A percentile compares a stretch with the other conserved stretches of the same genome.
phyloP scores from a whole-genome alignment of 192 early-diverging fungal species.

The Umbelopsis isabellina region DNA sequence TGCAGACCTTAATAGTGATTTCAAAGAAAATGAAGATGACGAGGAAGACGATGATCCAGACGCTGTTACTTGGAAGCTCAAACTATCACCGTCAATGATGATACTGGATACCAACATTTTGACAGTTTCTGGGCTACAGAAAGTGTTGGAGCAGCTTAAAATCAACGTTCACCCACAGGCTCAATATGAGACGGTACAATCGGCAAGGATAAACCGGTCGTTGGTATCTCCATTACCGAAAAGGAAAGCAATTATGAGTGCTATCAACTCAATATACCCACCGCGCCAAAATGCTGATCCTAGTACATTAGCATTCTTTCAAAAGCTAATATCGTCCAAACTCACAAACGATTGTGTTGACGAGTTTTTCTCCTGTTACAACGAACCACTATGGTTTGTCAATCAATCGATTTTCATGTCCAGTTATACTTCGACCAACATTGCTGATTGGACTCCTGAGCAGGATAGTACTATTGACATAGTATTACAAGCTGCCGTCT shows the following conservation, averaged over 20 bases:
- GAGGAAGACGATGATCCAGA: constrained; percentile 1
- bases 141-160: constrained; percentile 39
- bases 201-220: background rate
- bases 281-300: background rate
- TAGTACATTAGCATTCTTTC: background rate
- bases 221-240: background rate
- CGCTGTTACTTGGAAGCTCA: constrained; percentile 43
- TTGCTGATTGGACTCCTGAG: constrained; percentile 12
- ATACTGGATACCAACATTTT: constrained; percentile 42
- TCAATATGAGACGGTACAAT: constrained; percentile 6
- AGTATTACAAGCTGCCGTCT: constrained; percentile 29
- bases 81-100: constrained; percentile 35
- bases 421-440: constrained; percentile 25
- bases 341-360: constrained; percentile 37
- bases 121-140: constrained; percentile 34
- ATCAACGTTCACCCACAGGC: constrained; percentile 27
- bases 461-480: constrained; percentile 18
- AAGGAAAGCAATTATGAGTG: background rate
- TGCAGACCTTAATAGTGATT: background rate
- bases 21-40: constrained; percentile 14
- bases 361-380: constrained; percentile 28
- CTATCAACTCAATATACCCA: background rate
- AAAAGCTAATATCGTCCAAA: constrained; percentile 28
- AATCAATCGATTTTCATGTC: constrained; percentile 8
- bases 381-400: constrained; percentile 1